Conservation (phyloP, 805 yeast genomes). For the Kluyveromyces wickerhamii region DNA sequence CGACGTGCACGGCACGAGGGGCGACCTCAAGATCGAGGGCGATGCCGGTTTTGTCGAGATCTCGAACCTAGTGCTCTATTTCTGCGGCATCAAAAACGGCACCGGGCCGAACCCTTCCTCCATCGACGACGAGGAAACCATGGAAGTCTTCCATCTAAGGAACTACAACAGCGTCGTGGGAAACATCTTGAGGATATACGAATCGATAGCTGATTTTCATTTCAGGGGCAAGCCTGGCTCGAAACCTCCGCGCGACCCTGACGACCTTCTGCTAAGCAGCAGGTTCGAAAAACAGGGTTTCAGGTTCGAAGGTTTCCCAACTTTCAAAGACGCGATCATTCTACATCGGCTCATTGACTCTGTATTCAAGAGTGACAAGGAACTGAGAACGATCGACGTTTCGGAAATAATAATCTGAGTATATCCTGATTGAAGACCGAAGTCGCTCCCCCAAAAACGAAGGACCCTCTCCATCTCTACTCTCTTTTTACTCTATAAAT, state of each 20-base stretch:
- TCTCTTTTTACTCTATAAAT: background rate
- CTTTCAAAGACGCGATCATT: conserved; percentile 18
- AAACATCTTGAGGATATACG: conserved; percentile 25
- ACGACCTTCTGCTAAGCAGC: conserved; percentile 19
- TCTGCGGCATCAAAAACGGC: conserved; percentile 19
- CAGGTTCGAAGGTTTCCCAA: conserved; percentile 26
- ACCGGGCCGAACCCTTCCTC: conserved; percentile 2
- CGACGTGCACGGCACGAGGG: conserved; percentile 29
- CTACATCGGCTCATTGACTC: conserved; percentile 19
- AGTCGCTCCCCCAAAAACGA: no score
- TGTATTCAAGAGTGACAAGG: conserved; percentile 19
- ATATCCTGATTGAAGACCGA: background rate
- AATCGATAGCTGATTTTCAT: conserved; percentile 27
- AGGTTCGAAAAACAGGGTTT: conserved; percentile 23
- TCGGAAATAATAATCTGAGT: conserved; percentile 3
- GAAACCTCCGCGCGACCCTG: conserved; percentile 9
- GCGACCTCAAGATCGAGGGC: conserved; percentile 28
- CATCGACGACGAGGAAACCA: conserved; percentile 18
- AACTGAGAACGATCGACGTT: conserved; percentile 3
- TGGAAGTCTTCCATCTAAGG: conserved; percentile 27
- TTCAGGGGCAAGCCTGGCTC: conserved; percentile 17
- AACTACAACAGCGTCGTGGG: conserved; percentile 28
- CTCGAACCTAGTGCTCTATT: conserved; percentile 25
- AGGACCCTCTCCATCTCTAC: no score
- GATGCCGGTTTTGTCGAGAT: conserved; percentile 30